Evolutionary conservation across 441 rosid genomes (phyloP), one percentile per base, ranked within the genome.

Genomic region (Pelargonium cotyledonis): DNA sequence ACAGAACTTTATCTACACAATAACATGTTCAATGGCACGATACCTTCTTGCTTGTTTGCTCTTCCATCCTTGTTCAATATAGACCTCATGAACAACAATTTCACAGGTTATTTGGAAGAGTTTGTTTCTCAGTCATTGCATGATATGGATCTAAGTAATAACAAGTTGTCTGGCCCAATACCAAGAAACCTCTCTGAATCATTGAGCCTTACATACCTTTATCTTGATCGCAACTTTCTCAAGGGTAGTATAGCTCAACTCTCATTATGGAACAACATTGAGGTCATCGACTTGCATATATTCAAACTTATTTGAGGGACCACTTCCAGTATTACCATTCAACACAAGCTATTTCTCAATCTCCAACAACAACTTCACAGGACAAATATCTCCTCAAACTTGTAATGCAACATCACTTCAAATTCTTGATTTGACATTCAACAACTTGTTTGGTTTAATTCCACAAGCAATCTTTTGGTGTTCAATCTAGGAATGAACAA

Each of bases 161-260:
- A 43, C 49, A 44, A 4, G 10, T 12, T 44, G 11, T 11, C 4
- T 44, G 49, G 49, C 2, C 49, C 10, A 0, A 44, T 44, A 9
- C 49, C 49, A 44, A 44, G 12, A 9, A 3, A 3, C 2, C 5
- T 6, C 10, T 44, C 8, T 12, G 11, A 44, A 8, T 44, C 12
- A 3, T 0, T 0, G 49, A 44, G 8, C 49, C 49, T 44, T 6
- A 9, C 11, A 3, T 9, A 2, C 1, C 64, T 79, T 26, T 18
- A 51, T 44, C 35, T 79, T 35, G 14, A 41, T 7, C 51, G 65
- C 1, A 79, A 79, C 31, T 68, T 65, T 5, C 66, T 79, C 69
- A 76, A 67, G 43, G 77, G 58, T 15, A 4, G 19, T 16, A 15
- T n/a, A 15, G 6, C 4, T 31, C 38, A 31, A n/a, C n/a, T n/a